These are phyloP conservation scores for Agroathelia rolfsii DNA, from an alignment of 1,284 basidiomycete genomes.

Conservation along the genomic window DNA sequence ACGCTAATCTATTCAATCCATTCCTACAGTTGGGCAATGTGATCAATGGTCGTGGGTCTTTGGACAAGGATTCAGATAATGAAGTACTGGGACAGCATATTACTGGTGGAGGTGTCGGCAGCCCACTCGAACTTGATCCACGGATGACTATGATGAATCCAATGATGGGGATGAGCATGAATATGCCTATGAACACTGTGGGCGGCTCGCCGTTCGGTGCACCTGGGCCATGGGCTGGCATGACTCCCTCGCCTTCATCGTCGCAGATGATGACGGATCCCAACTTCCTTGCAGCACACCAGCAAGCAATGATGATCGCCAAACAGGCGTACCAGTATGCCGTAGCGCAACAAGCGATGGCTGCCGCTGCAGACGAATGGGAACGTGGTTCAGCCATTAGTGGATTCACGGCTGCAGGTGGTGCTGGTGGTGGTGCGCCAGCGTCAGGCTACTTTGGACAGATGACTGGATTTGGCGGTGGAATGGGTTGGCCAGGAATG, in stretches of 20 bases:
- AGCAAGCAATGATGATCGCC: constrained; percentile 71
- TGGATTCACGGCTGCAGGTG: constrained; percentile 26
- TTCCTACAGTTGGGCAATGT: constrained; percentile 60
- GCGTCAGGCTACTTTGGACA: constrained; percentile 24
- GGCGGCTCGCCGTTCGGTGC: constrained; percentile 3
- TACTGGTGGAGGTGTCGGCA: constrained; percentile 20
- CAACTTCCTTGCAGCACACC: constrained; percentile 57
- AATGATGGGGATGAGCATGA: constrained; percentile 38
- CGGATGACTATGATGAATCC: constrained; percentile 36
- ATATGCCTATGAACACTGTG: constrained; percentile 23
- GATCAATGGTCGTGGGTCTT: constrained; percentile 61
- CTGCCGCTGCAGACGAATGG: constrained; percentile 75
- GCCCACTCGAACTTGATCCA: constrained; percentile 3
- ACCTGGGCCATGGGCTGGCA: too few relatives aligned
- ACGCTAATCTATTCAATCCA: not conserved
- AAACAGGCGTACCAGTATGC: constrained; percentile 81
- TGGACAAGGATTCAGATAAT: constrained; percentile 45
- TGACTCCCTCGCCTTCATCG: constrained; percentile 24
- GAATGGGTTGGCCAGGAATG: constrained; percentile 26
- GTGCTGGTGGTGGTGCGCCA: constrained; percentile 23
- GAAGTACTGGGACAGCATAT: constrained; percentile 38
- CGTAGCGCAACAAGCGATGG: constrained; percentile 78
- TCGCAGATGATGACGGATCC: constrained; percentile 50
- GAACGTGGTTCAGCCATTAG: constrained; percentile 59
- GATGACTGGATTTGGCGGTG: constrained; percentile 28